Conservation (phyloP, 176 grass and related monocot species). For the Paspalum notatum region DNA sequence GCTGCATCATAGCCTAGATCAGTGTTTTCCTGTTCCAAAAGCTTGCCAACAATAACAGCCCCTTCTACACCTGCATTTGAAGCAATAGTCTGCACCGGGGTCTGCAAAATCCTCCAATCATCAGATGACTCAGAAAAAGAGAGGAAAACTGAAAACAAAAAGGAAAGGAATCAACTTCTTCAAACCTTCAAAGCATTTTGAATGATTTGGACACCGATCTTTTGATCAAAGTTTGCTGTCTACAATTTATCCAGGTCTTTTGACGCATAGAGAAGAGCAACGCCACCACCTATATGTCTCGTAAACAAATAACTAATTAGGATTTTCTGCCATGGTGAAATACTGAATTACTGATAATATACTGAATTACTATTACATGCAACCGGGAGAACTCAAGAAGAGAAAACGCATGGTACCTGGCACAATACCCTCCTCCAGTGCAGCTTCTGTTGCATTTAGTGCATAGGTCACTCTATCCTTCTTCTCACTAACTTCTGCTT, state of each 20-base stretch:
- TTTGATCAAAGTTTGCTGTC: conserved; percentile 94
- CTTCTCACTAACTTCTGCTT: conserved; percentile 89
- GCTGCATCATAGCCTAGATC: conserved; percentile 90
- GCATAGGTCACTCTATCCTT: conserved; percentile 96
- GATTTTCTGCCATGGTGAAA: background rate
- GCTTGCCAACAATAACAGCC: conserved; percentile 71
- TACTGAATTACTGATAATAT: no score
- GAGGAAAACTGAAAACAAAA: background rate
- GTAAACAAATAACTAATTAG: conserved; percentile 6
- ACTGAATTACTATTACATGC: background rate
- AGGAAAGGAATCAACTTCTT: background rate
- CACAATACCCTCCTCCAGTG: conserved; percentile 97
- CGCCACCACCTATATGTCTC: conserved; percentile 66
- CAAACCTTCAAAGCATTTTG: conserved; percentile 90
- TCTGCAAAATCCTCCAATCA: conserved; percentile 49
- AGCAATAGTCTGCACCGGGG: conserved; percentile 76
- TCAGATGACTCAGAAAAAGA: background rate
- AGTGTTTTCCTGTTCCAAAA: conserved; percentile 77
- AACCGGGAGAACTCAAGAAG: background rate
- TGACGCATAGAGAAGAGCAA: conserved; percentile 97
- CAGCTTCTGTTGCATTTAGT: conserved; percentile 97
- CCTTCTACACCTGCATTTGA: conserved; percentile 80
- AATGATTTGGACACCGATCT: conserved; percentile 97
- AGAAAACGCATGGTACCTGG: conserved; percentile 50
- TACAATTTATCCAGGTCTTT: conserved; percentile 82